Evolutionary conservation across 805 yeast genomes (phyloP), one percentile per base, ranked within the genome.

Genomic region (Suhomyces vadensis): DNA sequence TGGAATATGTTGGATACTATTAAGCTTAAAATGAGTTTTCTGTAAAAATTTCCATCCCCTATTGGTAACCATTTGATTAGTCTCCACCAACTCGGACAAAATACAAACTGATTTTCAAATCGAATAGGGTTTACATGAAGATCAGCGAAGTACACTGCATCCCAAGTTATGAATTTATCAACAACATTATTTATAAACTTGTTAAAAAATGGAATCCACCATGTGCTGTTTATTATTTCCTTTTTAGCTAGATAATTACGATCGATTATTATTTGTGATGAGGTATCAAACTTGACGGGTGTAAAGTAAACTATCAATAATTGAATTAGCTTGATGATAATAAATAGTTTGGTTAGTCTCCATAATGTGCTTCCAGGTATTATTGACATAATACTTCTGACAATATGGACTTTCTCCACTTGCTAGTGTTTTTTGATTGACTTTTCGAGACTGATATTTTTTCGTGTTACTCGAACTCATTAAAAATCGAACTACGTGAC

Each of bases 31-130:
- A 76, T 48, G 2, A 84, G 64, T 21, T 74, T 72, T 13, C 56
- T 53, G 57, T 79, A 79, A 39, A 78, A 63, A 46, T 68, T 67
- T 26, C 58, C 49, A 6, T 42, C 41, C 20, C 55, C 64, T 26
- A 41, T 17, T 9, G 51, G 53, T 3, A 59, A 35, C 22, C 26
- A 50, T 35, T 52, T 58, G 3, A 85, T 63, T 3, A 82, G 37
- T 19, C 78, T 57, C 69, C 84, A 75, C 95, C 96, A 92, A 2
- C 80, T 57, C 8, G 86, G 86, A 21, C 95, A 82, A 60, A 88
- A 92, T 4, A 95, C 97, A 74, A 80, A 86, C 64, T 90, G 95
- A 61, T 92, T 96, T 63, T 92, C 98, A 63, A 73, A 91, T n/a
- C 66, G 60, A 11, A 65, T 61, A 0, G 75, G 80, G 11, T 75